Percentiles rank a stretch among this genome's conserved stretches.
These are phyloP conservation scores for Ramaria sp. DNA, from an alignment of 768 basidiomycete genomes.

Conservation along the genomic window DNA sequence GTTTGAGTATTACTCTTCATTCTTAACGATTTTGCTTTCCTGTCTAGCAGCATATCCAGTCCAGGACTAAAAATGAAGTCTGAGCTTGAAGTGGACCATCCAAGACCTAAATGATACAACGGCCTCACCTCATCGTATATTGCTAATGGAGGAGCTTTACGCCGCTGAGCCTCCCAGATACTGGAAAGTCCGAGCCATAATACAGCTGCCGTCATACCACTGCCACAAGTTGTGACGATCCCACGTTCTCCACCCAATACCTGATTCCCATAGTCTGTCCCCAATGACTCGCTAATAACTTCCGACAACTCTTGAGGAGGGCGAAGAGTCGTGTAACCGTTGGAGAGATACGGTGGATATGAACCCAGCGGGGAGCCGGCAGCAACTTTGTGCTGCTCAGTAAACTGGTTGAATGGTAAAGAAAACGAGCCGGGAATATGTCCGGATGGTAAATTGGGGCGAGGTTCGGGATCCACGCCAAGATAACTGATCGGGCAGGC, in stretches of 20 bases:
- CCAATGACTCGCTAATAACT: slow-evolving; percentile 55
- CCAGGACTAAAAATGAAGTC: slow-evolving; percentile 59
- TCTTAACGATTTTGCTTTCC: slow-evolving; percentile 63
- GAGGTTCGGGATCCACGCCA: slow-evolving; percentile 80
- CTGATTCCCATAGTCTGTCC: slow-evolving; percentile 40
- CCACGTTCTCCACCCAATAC: slow-evolving; percentile 49
- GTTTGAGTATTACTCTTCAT: not conserved
- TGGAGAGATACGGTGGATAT: slow-evolving; percentile 32
- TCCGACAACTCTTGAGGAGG: slow-evolving; percentile 45
- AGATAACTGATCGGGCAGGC: slow-evolving; percentile 42
- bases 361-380: slow-evolving; percentile 22
- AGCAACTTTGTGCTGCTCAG: slow-evolving; percentile 31
- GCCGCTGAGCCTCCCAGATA: slow-evolving; percentile 52
- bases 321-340: slow-evolving; percentile 36
- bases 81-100: not conserved
- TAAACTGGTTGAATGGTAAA: slow-evolving; percentile 72
- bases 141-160: slow-evolving; percentile 24
- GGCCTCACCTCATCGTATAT: slow-evolving; percentile 83
- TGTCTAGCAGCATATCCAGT: slow-evolving; percentile 79
- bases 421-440: slow-evolving; percentile 86
- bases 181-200: slow-evolving; percentile 76
- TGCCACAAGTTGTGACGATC: slow-evolving; percentile 79
- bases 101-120: not conserved
- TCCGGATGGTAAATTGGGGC: slow-evolving; percentile 77
- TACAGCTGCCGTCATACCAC: slow-evolving; percentile 95